phyloP scores from a whole-genome alignment of 192 early-diverging fungal genomes.

The Allomyces arbusculus region DNA sequence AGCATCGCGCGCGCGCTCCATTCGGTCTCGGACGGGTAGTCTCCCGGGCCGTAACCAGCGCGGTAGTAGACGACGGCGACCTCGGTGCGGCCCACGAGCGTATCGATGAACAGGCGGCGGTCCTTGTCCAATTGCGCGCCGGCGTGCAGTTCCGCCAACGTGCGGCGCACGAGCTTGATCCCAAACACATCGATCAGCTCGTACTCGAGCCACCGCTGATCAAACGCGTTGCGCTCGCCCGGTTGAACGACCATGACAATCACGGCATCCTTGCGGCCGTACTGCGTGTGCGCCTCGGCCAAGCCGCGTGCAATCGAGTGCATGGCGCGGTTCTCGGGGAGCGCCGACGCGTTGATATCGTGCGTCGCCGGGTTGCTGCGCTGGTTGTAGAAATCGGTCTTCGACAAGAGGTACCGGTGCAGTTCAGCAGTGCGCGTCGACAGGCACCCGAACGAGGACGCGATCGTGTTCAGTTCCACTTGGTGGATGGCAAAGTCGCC shows the following conservation, averaged over 20 bases:
- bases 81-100: slow-evolving; percentile 15
- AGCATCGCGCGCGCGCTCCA: slow-evolving; percentile 75
- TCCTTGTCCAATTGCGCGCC: slow-evolving; percentile 29
- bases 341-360: no score
- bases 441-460: slow-evolving; percentile 71
- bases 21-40: slow-evolving; percentile 61
- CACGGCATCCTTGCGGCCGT: slow-evolving; percentile 18
- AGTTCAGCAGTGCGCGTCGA: slow-evolving; percentile 51
- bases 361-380: no score
- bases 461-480: slow-evolving; percentile 93
- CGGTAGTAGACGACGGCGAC: slow-evolving; percentile 78
- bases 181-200: slow-evolving; percentile 38
- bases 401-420: slow-evolving; percentile 33
- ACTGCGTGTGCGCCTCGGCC: neutral
- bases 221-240: slow-evolving; percentile 77
- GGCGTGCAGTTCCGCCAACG: slow-evolving; percentile 44
- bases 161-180: slow-evolving; percentile 35
- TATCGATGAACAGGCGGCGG: neutral
- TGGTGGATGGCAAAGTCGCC: slow-evolving; percentile 52
- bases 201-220: slow-evolving; percentile 78
- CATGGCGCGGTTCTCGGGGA: no score
- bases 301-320: neutral
- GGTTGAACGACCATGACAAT: slow-evolving; percentile 81
- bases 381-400: slow-evolving; percentile 10
- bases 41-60: slow-evolving; percentile 73